These are phyloP conservation scores for Achaetomiella virescens DNA, from an alignment of 495 filamentous ascomycete species.

Conservation along the genomic window DNA sequence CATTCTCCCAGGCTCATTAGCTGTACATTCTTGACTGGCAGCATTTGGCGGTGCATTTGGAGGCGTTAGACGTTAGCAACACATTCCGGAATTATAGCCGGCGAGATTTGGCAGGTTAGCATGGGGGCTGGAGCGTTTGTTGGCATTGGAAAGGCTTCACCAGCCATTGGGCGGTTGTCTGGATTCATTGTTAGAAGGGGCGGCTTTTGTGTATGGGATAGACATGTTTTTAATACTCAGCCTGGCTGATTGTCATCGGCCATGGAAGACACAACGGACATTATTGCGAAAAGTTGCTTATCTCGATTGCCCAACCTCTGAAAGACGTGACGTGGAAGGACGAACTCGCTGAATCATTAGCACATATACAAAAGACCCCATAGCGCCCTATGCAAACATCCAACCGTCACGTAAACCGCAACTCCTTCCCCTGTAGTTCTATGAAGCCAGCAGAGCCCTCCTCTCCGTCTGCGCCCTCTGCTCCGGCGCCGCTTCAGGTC, in stretches of 20 bases:
- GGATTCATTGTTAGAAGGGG: not conserved
- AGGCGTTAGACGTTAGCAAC: not conserved
- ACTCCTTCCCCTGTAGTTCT: not conserved
- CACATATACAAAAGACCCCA: not conserved
- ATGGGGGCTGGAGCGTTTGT: not conserved
- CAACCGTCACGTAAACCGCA: not conserved
- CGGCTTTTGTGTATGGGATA: not conserved
- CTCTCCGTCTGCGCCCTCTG: constrained; percentile 26
- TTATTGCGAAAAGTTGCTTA: too few species aligned
- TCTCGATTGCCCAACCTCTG: too few species aligned
- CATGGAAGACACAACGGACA: too few species aligned
- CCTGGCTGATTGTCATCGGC: not conserved
- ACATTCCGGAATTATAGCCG: not conserved
- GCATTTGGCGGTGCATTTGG: too few species aligned
- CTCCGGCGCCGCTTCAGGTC: constrained; percentile 21
- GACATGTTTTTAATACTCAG: not conserved
- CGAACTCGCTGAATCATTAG: not conserved
- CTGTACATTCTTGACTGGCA: too few species aligned
- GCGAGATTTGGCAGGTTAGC: not conserved
- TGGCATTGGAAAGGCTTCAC: constrained; percentile 9
- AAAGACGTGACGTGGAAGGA: too few species aligned
- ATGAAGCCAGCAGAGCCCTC: constrained; percentile 43
- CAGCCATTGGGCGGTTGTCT: constrained; percentile 2
- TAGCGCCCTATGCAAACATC: constrained; percentile 6
- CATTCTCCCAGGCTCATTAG: too few species aligned